These are phyloP conservation scores for Ulota crispa DNA, from an alignment of 225 moss, liverwort and hornwort genomes.

Conservation along the genomic window DNA sequence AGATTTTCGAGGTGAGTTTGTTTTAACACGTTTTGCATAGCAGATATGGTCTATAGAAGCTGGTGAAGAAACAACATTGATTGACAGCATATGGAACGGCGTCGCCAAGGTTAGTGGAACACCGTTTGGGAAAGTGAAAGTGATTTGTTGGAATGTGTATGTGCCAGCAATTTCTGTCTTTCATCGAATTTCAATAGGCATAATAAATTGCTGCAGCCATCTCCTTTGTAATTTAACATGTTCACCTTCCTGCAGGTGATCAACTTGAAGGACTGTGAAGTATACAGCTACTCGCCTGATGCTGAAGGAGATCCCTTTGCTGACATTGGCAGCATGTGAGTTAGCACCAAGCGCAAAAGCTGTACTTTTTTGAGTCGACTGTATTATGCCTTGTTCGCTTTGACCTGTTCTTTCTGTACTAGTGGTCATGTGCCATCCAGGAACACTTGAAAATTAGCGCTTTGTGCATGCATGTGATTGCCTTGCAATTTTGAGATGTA, in stretches of 20 bases:
- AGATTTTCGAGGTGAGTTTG: conserved; percentile 6
- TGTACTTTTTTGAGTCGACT: not conserved
- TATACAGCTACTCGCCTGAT: conserved; percentile 89
- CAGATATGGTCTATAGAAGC: conserved; percentile 88
- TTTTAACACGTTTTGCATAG: conserved; percentile 27
- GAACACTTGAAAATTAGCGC: not conserved
- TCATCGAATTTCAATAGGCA: not conserved
- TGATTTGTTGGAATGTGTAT: not conserved
- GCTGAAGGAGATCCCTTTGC: conserved; percentile 98
- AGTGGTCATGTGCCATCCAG: not conserved
- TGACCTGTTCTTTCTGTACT: not conserved
- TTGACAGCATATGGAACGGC: conserved; percentile 82
- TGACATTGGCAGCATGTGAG: conserved; percentile 96
- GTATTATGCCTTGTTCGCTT: not conserved
- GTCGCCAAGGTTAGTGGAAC: conserved; percentile 73
- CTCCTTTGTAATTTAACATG: not conserved
- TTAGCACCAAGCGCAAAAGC: conserved; percentile 11
- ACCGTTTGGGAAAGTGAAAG: not conserved
- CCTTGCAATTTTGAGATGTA: not conserved
- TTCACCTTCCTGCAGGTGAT: conserved; percentile 67
- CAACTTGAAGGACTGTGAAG: conserved; percentile 82
- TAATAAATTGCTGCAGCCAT: not conserved
- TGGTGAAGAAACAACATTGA: conserved; percentile 72
- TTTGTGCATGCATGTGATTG: not conserved
- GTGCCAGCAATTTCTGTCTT: not conserved